phyloP scores from a whole-genome alignment of 345 rosid species.

The Iberis pinnata region DNA sequence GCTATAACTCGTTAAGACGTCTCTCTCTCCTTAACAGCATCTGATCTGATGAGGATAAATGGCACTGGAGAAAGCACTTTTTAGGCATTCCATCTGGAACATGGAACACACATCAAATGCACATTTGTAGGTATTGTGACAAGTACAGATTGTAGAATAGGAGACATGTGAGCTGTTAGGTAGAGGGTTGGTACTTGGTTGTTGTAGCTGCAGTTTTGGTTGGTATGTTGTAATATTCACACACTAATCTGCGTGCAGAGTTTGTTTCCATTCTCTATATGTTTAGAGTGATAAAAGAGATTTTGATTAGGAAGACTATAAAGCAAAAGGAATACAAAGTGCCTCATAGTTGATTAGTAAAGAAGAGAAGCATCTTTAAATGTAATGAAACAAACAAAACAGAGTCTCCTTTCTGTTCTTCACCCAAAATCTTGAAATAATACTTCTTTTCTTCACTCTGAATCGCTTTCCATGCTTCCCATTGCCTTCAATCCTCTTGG shows the following conservation, averaged over 20 bases:
- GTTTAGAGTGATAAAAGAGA: background rate
- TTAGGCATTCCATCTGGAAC: conserved; percentile 2
- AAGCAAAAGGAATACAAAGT: conserved; percentile 18
- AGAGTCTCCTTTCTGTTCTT: conserved; percentile 4
- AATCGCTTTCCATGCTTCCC: conserved; percentile 59
- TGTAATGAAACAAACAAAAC: conserved; percentile 13
- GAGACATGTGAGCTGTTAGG: conserved; percentile 21
- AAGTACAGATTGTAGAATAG: conserved; percentile 34
- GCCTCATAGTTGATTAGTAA: conserved; percentile 18
- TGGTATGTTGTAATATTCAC: conserved; percentile 26
- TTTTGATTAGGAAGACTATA: conserved; percentile 2
- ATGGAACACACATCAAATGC: conserved; percentile 31
- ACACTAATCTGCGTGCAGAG: conserved; percentile 25
- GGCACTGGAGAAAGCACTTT: conserved; percentile 15
- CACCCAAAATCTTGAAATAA: background rate
- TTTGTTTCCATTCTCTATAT: conserved; percentile 17
- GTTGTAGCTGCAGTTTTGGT: conserved; percentile 33
- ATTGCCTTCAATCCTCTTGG: conserved; percentile 64
- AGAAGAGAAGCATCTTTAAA: conserved; percentile 23
- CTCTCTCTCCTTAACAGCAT: background rate
- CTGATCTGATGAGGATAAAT: conserved; percentile 8
- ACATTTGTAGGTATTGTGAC: conserved; percentile 57
- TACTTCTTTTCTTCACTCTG: conserved; percentile 32
- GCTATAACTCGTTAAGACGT: background rate
- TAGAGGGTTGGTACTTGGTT: conserved; percentile 22